Evolutionary conservation across 2,329 filamentous ascomycete genomes (phyloP), one percentile per base, ranked within the genome.

Genomic region (Phaeoacremonium minimum): DNA sequence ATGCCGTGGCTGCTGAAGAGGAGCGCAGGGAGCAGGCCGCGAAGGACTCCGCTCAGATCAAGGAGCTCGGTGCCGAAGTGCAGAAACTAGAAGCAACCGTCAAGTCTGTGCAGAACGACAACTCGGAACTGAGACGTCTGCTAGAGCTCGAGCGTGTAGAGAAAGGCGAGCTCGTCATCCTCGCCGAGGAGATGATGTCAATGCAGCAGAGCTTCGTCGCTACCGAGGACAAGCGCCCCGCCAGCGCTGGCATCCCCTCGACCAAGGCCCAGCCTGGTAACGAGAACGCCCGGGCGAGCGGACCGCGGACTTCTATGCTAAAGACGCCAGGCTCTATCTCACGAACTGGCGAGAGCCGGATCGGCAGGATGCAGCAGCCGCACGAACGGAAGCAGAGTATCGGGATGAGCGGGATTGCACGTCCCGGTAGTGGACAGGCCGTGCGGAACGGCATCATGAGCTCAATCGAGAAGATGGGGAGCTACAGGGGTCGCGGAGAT

Each of bases 381-480:
- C 66, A 70, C 40, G 69, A 72, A 46, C 55, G 70, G 36, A 64
- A 63, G 30, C 67, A 62, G 56, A 69, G 66, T 39, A 59, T 45
- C 28, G 56, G 55, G 13, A 44, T 51, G 19, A 64, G 63, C 28
- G 69, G 65, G 7, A 50, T 75, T 36, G 66, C 71, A 28, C 61
- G 73, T 42, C 74, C 73, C 12, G 68, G 69, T 42, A 72, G 67
- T 44, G 67, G 66, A 22, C 46, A 64, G 42, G 63, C 64, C 7
- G 52, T 58, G 44, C 61, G 86, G 50, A 87, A 83, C 53, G 80
- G 84, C 38, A 84, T 93, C 52, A 83, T 94, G 82, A 85, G 75
- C 49, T 88, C 85, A 14, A 93, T 94, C 57, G 87, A 94, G 69
- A 80, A 83, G 62, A 94, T 94, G 88, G 87, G 87, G 8, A 81